These are phyloP conservation scores for Prunus kanzakura DNA, from an alignment of 306 rosid genomes.

Conservation along the genomic window DNA sequence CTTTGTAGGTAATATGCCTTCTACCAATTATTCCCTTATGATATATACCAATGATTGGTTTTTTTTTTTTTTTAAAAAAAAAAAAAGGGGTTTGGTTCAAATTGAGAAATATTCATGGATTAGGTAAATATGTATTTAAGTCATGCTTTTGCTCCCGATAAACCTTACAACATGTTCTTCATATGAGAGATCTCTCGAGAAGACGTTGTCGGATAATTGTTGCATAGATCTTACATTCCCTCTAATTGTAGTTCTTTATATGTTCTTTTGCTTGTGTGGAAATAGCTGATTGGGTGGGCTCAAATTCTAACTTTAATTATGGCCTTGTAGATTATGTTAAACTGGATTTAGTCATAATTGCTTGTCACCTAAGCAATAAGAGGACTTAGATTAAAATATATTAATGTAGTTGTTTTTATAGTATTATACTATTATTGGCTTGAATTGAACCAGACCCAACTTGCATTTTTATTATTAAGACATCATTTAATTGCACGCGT, in stretches of 20 bases:
- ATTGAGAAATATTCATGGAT: conserved; percentile 37
- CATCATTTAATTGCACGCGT: conserved; percentile 17
- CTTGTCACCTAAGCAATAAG: conserved; percentile 52
- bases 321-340: conserved; percentile 26
- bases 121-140: conserved; percentile 43
- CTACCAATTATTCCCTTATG: conserved; percentile 60
- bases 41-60: conserved; percentile 49
- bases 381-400: not conserved
- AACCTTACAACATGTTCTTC: conserved; percentile 49
- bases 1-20: conserved; percentile 58
- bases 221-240: conserved; percentile 37
- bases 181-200: conserved; percentile 14
- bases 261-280: conserved; percentile 14
- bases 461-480: conserved; percentile 9
- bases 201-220: conserved; percentile 7
- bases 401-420: not conserved
- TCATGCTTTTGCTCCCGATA: conserved; percentile 45
- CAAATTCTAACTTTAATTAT: conserved; percentile 42
- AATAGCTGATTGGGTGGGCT: conserved; percentile 39
- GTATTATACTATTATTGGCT: not conserved
- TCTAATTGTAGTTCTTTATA: conserved; percentile 28
- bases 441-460: conserved; percentile 22
- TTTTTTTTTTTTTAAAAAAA: not conserved
- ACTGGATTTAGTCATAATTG: conserved; percentile 32
- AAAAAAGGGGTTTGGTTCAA: conserved; percentile 31